Conservation (phyloP, 805 yeast species). For the Monosporozyma servazzii region DNA sequence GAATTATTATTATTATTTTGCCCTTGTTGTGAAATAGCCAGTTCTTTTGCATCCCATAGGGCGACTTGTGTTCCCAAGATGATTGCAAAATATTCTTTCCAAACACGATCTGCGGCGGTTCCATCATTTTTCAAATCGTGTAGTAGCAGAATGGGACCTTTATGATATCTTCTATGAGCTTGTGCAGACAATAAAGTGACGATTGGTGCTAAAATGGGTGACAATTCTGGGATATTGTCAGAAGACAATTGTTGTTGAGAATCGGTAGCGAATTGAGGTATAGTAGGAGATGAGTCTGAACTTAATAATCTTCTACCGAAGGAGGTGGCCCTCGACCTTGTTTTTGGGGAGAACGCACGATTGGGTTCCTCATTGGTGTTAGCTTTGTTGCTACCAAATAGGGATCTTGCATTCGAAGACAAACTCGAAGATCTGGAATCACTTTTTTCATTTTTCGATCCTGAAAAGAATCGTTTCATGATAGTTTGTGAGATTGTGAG, state of each 20-base stretch:
- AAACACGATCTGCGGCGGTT: constrained; percentile 67
- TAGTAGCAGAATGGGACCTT: constrained; percentile 64
- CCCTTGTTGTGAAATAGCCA: constrained; percentile 33
- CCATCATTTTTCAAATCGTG: constrained; percentile 79
- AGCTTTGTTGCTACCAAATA: neutral
- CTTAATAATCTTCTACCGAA: constrained; percentile 6
- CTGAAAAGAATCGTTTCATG: constrained; percentile 25
- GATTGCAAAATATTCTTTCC: constrained; percentile 91
- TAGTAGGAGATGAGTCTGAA: constrained; percentile 6
- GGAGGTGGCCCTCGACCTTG: constrained; percentile 1
- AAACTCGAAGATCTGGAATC: constrained; percentile 2
- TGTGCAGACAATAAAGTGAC: constrained; percentile 69
- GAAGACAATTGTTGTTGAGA: neutral
- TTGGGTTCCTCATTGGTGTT: neutral
- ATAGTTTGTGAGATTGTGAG: neutral
- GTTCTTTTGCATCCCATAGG: constrained; percentile 73
- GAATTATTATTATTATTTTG: constrained; percentile 33
- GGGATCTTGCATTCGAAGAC: neutral
- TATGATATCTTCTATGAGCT: constrained; percentile 61
- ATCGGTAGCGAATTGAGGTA: constrained; percentile 4
- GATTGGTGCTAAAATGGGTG: constrained; percentile 49
- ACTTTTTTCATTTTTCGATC: constrained; percentile 8
- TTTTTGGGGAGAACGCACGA: neutral
- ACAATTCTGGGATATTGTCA: constrained; percentile 8
- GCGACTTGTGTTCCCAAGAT: constrained; percentile 86